Conservation (phyloP, 768 basidiomycete genomes). For the Hypholoma fasciculare region DNA sequence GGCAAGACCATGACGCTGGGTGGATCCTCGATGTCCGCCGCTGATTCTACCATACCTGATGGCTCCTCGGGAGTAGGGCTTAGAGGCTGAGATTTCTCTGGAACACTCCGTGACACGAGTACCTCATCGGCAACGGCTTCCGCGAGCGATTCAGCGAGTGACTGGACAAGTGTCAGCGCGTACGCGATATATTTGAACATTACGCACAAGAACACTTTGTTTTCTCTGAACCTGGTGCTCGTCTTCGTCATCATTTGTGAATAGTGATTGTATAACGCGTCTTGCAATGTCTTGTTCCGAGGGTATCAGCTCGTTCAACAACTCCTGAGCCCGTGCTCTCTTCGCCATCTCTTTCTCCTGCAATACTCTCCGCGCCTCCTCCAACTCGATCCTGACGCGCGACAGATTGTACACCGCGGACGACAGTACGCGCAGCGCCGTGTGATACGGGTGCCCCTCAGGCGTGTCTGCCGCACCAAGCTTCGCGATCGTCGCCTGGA, state of each 20-base stretch:
- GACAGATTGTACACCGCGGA: slow-evolving; percentile 62
- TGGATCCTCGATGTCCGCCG: slow-evolving; percentile 1
- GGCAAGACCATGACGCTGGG: slow-evolving; percentile 1
- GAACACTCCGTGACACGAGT: slow-evolving; percentile 32
- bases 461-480: slow-evolving; percentile 46
- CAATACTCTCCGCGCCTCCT: slow-evolving; percentile 52
- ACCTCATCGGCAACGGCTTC: slow-evolving; percentile 57
- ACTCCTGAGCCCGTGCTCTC: slow-evolving; percentile 48
- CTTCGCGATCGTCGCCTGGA: slow-evolving; percentile 60
- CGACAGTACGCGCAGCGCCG: slow-evolving; percentile 68
- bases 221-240: slow-evolving; percentile 52
- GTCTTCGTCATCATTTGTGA: slow-evolving; percentile 50
- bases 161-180: slow-evolving; percentile 30
- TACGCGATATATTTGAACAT: slow-evolving; percentile 2
- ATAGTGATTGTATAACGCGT: slow-evolving; percentile 67
- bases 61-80: slow-evolving; percentile 37
- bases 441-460: slow-evolving; percentile 64
- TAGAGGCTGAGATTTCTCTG: slow-evolving; percentile 28
- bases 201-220: slow-evolving; percentile 59
- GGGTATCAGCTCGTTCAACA: slow-evolving; percentile 56
- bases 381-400: slow-evolving; percentile 60
- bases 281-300: slow-evolving; percentile 69
- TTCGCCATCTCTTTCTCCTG: slow-evolving; percentile 61
- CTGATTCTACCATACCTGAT: slow-evolving; percentile 12
- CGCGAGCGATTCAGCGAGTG: slow-evolving; percentile 51